phyloP scores from a whole-genome alignment of 1,284 basidiomycete genomes.

The Filobasidium uniguttulatum region DNA sequence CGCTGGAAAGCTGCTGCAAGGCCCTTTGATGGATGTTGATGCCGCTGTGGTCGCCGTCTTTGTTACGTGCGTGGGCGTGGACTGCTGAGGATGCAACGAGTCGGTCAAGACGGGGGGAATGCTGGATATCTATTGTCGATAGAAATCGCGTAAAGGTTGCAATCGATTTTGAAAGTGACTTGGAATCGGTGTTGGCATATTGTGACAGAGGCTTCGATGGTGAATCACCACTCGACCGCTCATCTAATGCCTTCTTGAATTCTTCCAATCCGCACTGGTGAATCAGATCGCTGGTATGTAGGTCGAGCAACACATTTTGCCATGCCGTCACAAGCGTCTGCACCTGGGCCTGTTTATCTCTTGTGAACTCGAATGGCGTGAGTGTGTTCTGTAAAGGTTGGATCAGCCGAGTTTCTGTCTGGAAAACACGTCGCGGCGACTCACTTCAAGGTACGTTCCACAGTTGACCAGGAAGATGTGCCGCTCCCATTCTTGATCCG shows the following conservation, averaged over 20 bases:
- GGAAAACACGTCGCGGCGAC: slow-evolving; percentile 18
- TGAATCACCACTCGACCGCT: background rate
- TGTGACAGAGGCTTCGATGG: slow-evolving; percentile 30
- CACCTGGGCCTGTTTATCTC: slow-evolving; percentile 47
- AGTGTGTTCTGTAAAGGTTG: slow-evolving; percentile 46
- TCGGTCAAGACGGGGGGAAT: slow-evolving; percentile 52
- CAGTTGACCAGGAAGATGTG: slow-evolving; percentile 74
- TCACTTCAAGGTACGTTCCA: slow-evolving; percentile 58
- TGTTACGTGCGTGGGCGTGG: no score
- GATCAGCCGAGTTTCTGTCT: slow-evolving; percentile 1
- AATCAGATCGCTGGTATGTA: slow-evolving; percentile 41
- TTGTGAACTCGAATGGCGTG: slow-evolving; percentile 59
- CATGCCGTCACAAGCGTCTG: slow-evolving; percentile 50
- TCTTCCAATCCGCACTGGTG: background rate
- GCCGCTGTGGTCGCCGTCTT: no score
- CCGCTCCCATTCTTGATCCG: slow-evolving; percentile 52
- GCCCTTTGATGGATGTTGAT: slow-evolving; percentile 57
- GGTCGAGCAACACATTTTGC: slow-evolving; percentile 54
- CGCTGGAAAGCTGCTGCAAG: slow-evolving; percentile 50
- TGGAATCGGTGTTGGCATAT: slow-evolving; percentile 30
- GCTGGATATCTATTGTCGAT: slow-evolving; percentile 36
- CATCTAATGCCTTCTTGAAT: background rate
- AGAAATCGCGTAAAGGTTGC: slow-evolving; percentile 38
- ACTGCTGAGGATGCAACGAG: slow-evolving; percentile 56
- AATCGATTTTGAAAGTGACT: slow-evolving; percentile 28